Base-by-base conservation (phyloP, 148 eudicot genomes). In the Vaccinium darrowii region DNA sequence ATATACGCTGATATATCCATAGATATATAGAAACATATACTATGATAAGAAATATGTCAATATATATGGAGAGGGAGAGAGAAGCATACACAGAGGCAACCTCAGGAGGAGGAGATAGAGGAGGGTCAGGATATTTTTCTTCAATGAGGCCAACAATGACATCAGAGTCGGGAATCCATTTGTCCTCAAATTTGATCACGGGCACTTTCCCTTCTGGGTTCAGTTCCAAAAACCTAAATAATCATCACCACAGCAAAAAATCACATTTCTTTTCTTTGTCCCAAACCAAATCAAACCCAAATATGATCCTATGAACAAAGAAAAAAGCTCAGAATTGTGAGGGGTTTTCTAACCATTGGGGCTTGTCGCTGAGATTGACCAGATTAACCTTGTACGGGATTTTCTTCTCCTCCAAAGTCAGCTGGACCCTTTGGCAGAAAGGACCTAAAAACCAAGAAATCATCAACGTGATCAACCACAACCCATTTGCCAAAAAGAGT, bases 351-450 rank as follows among this genome's bases (percentile, higher is more conserved):
- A 72, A 95, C 98, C 98, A 95, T 75, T 91, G 82, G 84, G 98
- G 98, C 82, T 94, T 96, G 89, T 92, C 86, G 71, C 77, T 84
- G 63, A 89, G 60, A 87, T 93, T 81, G 86, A 96, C 92, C 65
- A 96, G 90, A 81, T 92, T 92, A 39, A 87, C 53, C 82, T 91
- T 92, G 87, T 96, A 96, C 11, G 94, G 88, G 69, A 96, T 62
- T 57, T 92, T 91, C 93, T 96, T 96, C 89, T 94, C 99, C 86
- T 96, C 99, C 89, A 96, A 85, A 47, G 95, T 93, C 62, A 94
- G 83, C 27, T 92, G 91, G 36, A 91, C 96, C 93, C 96, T 95
- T 83, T 94, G 98, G 83, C 88, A 27, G 85, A 94, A 95, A 18
- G 98, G 98, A 88, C 98, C 98, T 94, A 60, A 39, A 63, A 74